Conservation (phyloP, 257 asterid genomes). For the Primulina eburnea region DNA sequence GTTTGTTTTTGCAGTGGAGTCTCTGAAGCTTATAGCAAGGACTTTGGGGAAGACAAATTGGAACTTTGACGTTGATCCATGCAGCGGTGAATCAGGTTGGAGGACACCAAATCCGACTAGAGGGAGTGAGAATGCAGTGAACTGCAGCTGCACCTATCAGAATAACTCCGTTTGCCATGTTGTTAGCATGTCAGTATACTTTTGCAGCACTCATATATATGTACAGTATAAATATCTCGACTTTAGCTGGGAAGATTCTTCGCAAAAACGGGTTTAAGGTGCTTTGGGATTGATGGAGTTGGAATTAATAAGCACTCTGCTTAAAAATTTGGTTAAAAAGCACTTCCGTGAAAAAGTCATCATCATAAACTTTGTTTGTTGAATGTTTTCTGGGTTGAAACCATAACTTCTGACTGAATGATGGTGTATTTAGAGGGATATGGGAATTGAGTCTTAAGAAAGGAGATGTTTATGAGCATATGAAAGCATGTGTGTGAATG, state of each 20-base stretch:
- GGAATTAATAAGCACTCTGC: not conserved
- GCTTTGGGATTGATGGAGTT: not conserved
- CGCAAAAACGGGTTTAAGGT: not conserved
- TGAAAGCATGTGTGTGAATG: not conserved
- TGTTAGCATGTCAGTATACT: slow-evolving; percentile 42
- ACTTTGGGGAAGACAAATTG: slow-evolving; percentile 48
- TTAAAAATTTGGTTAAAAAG: not conserved
- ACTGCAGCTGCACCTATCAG: slow-evolving; percentile 42
- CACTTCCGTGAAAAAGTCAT: not conserved
- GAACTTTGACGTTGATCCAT: slow-evolving; percentile 60
- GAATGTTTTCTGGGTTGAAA: not conserved
- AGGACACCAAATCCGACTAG: slow-evolving; percentile 17
- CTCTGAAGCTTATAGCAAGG: slow-evolving; percentile 38
- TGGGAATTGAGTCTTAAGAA: not conserved
- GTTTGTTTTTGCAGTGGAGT: slow-evolving; percentile 32
- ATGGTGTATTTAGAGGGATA: not conserved
- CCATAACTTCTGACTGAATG: not conserved
- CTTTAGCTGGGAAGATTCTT: not conserved
- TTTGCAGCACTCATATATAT: not conserved
- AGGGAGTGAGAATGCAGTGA: slow-evolving; percentile 33
- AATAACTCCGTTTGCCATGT: slow-evolving; percentile 52
- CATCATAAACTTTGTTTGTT: not conserved
- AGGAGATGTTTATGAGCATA: not conserved
- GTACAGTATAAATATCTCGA: not conserved
- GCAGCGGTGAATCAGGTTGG: slow-evolving; percentile 47